Evolutionary conservation across 2,329 filamentous ascomycete species (phyloP).

Genomic region (Colletotrichum filicis): DNA sequence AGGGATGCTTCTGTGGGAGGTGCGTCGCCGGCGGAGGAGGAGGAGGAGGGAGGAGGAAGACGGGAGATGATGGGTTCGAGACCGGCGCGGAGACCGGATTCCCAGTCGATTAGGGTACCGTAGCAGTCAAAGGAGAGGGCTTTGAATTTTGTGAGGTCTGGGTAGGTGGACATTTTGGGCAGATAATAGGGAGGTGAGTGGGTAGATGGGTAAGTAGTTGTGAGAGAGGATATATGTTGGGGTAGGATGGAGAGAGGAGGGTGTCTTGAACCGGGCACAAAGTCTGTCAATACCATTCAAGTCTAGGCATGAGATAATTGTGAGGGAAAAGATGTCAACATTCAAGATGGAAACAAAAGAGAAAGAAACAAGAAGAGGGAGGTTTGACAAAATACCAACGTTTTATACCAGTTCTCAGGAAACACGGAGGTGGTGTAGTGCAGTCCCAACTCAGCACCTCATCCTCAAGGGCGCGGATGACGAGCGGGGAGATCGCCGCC

Average conservation of each 20-base stretch:
- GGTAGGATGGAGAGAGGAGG: no score
- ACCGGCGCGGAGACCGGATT: slow-evolving; percentile 68
- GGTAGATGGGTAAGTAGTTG: no score
- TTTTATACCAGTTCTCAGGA: not conserved
- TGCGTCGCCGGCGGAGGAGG: slow-evolving; percentile 38
- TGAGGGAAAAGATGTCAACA: no score
- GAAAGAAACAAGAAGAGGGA: no score
- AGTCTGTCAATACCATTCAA: no score
- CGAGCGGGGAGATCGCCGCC: slow-evolving; percentile 13
- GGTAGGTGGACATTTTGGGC: slow-evolving; percentile 10
- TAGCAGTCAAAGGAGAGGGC: slow-evolving; percentile 81
- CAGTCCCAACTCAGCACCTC: not conserved
- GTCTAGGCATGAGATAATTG: no score
- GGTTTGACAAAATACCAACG: no score
- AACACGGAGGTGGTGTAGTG: not conserved
- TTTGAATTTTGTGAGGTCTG: slow-evolving; percentile 40
- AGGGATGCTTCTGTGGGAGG: slow-evolving; percentile 45
- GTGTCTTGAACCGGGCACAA: no score
- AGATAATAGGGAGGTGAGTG: not conserved
- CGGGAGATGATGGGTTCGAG: slow-evolving; percentile 60
- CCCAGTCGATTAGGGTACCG: slow-evolving; percentile 84
- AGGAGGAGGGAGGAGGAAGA: slow-evolving; percentile 48
- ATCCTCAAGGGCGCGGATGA: slow-evolving; percentile 19
- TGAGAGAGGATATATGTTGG: no score
- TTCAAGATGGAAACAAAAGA: no score